Evolutionary conservation across 345 rosid genomes (phyloP).

Genomic region (Populus alba): DNA sequence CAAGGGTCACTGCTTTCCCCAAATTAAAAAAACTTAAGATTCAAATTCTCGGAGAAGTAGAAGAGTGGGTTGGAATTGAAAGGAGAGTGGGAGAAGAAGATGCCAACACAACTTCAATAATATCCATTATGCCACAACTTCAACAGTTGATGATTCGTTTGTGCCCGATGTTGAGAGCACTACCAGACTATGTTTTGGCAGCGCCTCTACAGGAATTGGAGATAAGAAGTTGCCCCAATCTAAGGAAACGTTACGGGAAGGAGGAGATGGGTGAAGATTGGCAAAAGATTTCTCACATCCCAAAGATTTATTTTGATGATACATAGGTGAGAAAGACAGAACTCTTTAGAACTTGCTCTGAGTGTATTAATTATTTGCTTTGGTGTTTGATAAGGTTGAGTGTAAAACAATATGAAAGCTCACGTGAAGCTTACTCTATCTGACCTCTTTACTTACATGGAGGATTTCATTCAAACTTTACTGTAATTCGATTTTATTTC

Average conservation of each 20-base stretch:
- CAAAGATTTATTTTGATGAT: no score
- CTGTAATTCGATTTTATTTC: no score
- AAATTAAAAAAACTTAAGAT: slow-evolving; percentile 5
- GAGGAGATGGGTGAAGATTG: not conserved
- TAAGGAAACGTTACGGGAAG: not conserved
- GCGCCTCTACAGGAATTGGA: not conserved
- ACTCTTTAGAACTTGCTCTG: no score
- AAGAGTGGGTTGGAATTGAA: slow-evolving; percentile 4
- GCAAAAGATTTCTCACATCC: slow-evolving; percentile 8
- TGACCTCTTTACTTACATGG: no score
- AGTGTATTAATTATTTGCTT: no score
- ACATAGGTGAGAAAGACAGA: no score
- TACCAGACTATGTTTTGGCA: slow-evolving; percentile 1
- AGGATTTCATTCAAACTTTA: no score
- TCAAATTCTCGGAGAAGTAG: not conserved
- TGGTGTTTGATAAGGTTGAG: no score
- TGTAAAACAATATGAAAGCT: no score
- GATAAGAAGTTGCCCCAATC: not conserved
- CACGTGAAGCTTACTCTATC: no score
- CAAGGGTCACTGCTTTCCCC: slow-evolving; percentile 7
- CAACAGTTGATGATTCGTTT: not conserved
- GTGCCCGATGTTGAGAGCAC: slow-evolving; percentile 1
- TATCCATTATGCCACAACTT: slow-evolving; percentile 1
- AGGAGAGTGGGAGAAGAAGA: not conserved
- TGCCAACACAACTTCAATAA: not conserved